phyloP scores from a whole-genome alignment of 495 filamentous ascomycete genomes.

The Aspergillus baeticus region DNA sequence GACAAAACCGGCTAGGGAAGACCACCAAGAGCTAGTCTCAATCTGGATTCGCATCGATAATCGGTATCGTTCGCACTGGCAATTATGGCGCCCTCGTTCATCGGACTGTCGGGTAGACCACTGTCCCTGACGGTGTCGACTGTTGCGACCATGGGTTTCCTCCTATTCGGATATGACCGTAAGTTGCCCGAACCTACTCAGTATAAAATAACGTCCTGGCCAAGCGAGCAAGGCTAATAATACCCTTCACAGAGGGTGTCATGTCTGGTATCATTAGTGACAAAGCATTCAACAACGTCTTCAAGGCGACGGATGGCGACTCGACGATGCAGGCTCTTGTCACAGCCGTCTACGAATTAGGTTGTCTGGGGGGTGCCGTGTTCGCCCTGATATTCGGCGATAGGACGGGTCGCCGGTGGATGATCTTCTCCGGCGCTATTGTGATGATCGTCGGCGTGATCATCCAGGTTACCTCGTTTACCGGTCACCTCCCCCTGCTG shows the following conservation, averaged over 20 bases:
- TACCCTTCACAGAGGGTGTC: conserved; percentile 50
- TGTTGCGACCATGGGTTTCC: conserved; percentile 66
- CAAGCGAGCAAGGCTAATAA: conserved; percentile 15
- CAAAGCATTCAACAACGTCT: conserved; percentile 65
- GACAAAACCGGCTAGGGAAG: not conserved
- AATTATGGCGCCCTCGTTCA: conserved; percentile 40
- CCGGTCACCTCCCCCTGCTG: conserved; percentile 43
- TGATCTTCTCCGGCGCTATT: conserved; percentile 58
- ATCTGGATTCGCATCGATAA: not conserved
- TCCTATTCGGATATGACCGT: conserved; percentile 69
- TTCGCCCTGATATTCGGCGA: conserved; percentile 70
- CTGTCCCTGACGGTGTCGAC: conserved; percentile 58
- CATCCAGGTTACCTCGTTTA: conserved; percentile 66
- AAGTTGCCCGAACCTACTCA: conserved; percentile 11
- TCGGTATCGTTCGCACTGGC: not conserved
- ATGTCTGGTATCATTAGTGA: conserved; percentile 84
- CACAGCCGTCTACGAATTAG: conserved; percentile 82
- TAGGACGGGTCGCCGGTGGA: conserved; percentile 62
- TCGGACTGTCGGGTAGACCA: conserved; percentile 59
- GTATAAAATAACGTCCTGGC: no score
- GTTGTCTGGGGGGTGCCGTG: conserved; percentile 73
- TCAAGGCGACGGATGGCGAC: conserved; percentile 63
- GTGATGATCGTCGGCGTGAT: conserved; percentile 80
- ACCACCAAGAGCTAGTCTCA: not conserved
- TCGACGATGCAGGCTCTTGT: conserved; percentile 76